Evolutionary conservation across 176 grass and related monocot species (phyloP).

Genomic region (Themeda triandra): DNA sequence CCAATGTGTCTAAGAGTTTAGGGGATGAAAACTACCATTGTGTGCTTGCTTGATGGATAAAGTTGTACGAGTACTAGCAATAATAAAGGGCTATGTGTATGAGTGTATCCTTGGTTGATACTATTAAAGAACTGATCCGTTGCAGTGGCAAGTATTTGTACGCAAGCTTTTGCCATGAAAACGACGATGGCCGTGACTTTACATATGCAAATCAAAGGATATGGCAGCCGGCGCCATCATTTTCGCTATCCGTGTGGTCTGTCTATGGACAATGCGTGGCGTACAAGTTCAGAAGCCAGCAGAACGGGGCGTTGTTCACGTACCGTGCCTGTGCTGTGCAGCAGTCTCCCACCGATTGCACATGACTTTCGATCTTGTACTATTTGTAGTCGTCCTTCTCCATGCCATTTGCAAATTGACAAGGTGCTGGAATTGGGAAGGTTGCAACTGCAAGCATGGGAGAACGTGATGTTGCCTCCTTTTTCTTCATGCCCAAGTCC

Average conservation of each 20-base stretch:
- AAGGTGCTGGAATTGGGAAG: neutral
- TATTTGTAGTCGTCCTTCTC: neutral
- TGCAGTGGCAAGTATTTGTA: neutral
- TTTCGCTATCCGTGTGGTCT: neutral
- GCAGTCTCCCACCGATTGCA: neutral
- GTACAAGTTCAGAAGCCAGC: neutral
- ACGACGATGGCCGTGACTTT: neutral
- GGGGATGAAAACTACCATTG: no score
- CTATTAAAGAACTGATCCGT: neutral
- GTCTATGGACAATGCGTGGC: neutral
- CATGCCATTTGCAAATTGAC: neutral
- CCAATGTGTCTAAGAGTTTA: no score
- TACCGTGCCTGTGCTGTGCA: neutral
- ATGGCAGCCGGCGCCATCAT: neutral
- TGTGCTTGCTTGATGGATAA: no score
- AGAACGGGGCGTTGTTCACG: neutral
- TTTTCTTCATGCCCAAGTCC: neutral
- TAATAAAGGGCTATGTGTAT: no score
- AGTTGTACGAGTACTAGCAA: no score
- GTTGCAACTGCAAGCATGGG: neutral
- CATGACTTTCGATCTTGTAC: neutral
- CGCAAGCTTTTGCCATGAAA: neutral
- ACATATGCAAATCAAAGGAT: neutral
- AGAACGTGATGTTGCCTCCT: constrained; percentile 6
- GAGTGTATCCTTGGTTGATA: no score